Conservation (phyloP, 83 land plant genomes). For the Picea abies region DNA sequence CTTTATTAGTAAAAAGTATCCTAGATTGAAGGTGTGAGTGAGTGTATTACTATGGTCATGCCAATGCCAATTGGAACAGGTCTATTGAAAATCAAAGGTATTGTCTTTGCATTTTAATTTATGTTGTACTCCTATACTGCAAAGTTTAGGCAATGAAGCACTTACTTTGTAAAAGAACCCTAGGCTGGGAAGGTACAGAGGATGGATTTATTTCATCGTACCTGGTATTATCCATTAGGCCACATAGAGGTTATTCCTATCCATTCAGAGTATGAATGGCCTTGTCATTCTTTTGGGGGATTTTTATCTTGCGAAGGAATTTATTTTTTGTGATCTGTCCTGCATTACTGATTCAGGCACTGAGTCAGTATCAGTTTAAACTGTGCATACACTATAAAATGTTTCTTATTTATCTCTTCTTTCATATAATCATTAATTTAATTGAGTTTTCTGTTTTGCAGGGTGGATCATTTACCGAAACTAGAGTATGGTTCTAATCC, state of each 20-base stretch:
- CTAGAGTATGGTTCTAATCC: constrained; percentile 44
- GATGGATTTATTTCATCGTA: too few relatives aligned
- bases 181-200: too few relatives aligned
- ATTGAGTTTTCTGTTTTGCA: constrained; percentile 20
- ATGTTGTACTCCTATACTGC: too few relatives aligned
- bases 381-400: background rate
- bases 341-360: background rate
- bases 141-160: too few relatives aligned
- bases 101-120: background rate
- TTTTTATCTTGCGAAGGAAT: background rate
- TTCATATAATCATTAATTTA: background rate
- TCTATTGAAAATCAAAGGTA: constrained; percentile 59
- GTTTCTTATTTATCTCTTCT: background rate
- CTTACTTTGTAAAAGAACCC: too few relatives aligned
- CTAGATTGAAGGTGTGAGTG: constrained; percentile 88
- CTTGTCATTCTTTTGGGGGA: background rate
- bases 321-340: background rate
- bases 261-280: too few relatives aligned
- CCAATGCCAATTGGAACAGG: constrained; percentile 95
- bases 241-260: too few relatives aligned
- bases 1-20: too few relatives aligned
- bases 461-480: constrained; percentile 50
- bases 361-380: background rate
- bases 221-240: too few relatives aligned
- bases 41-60: constrained; percentile 95